These are phyloP conservation scores for Beta lomatogona DNA, from an alignment of 179 eudicot genomes.

Conservation along the genomic window DNA sequence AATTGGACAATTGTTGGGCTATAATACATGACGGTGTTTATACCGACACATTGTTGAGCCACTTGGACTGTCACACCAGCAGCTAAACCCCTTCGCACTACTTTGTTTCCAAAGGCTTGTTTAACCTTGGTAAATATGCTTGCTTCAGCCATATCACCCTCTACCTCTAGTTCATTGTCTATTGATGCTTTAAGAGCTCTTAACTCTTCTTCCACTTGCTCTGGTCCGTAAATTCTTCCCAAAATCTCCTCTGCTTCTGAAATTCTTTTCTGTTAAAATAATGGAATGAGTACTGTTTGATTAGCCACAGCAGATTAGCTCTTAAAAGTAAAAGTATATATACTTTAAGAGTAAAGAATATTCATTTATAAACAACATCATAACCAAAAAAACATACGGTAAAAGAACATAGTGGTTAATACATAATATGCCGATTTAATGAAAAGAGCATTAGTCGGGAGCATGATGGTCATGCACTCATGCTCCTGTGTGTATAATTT, in stretches of 20 bases:
- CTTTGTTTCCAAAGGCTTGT: slow-evolving; percentile 55
- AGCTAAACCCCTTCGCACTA: slow-evolving; percentile 73
- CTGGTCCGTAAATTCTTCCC: slow-evolving; percentile 60
- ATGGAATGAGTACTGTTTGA: background rate
- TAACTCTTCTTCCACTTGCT: slow-evolving; percentile 73
- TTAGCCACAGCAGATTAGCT: no score
- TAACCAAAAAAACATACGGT: no score
- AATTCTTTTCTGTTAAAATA: slow-evolving; percentile 46
- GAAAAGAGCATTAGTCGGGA: no score
- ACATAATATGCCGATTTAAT: no score
- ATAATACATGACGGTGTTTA: slow-evolving; percentile 90
- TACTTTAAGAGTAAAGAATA: no score
- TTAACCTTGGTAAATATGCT: slow-evolving; percentile 41
- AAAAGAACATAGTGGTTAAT: no score
- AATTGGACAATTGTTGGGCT: slow-evolving; percentile 92
- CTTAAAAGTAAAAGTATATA: no score
- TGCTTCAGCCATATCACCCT: slow-evolving; percentile 43
- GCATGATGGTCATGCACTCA: no score
- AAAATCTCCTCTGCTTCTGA: slow-evolving; percentile 66
- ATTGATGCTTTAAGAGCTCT: slow-evolving; percentile 63
- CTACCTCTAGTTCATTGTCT: slow-evolving; percentile 56
- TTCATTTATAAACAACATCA: no score
- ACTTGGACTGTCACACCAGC: slow-evolving; percentile 94
- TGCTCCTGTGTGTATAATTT: background rate
- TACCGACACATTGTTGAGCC: slow-evolving; percentile 91